phyloP scores from a whole-genome alignment of 306 rosid genomes.

The Castanospermum australe region DNA sequence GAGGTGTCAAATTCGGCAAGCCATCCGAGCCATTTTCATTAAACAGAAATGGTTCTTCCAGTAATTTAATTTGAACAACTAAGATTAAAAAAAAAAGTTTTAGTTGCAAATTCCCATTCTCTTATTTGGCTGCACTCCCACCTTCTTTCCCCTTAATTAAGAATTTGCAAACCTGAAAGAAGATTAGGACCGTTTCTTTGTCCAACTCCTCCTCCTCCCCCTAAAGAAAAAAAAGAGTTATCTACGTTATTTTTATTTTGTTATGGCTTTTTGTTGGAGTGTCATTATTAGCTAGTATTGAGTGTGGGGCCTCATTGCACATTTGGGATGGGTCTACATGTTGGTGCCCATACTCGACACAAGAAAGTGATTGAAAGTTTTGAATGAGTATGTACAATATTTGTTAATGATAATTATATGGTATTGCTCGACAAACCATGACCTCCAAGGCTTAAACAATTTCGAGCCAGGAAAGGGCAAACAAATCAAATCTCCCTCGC shows the following conservation, averaged over 20 bases:
- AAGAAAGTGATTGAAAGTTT: conserved; percentile 37
- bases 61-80: not conserved
- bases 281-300: conserved; percentile 54
- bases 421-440: conserved; percentile 62
- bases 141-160: too few species aligned
- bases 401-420: conserved; percentile 34
- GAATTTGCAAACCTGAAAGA: too few species aligned
- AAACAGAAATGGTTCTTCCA: too few species aligned
- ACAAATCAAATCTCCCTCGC: conserved; percentile 15
- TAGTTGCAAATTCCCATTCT: too few species aligned
- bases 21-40: not conserved
- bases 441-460: conserved; percentile 45
- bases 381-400: conserved; percentile 26
- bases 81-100: too few species aligned
- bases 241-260: not conserved
- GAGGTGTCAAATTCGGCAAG: not conserved
- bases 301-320: conserved; percentile 43
- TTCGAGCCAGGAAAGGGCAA: conserved; percentile 27
- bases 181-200: not conserved
- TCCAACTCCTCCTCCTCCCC: not conserved
- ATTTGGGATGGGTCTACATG: conserved; percentile 64
- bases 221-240: not conserved
- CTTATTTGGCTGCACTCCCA: too few species aligned
- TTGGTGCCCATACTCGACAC: conserved; percentile 54
- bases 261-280: conserved; percentile 36